Evolutionary conservation across 163 green algal genomes (phyloP).

Genomic region (Trebouxiophyceae sp.): DNA sequence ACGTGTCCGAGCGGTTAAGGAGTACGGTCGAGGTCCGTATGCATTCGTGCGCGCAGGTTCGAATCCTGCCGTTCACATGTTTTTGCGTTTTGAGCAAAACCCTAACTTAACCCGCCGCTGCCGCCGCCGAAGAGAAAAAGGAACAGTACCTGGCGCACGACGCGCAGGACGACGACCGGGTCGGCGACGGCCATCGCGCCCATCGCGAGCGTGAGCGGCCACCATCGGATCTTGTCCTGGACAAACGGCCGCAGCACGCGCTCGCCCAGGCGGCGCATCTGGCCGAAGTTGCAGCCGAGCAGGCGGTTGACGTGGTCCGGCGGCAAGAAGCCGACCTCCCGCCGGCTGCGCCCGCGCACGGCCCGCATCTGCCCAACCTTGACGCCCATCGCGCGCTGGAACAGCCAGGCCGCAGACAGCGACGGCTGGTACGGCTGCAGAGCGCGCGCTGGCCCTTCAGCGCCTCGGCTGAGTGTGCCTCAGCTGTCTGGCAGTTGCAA

Average conservation of each 20-base stretch:
- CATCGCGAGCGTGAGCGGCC: constrained; percentile 52
- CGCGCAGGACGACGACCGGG: constrained; percentile 13
- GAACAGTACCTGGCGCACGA: constrained; percentile 17
- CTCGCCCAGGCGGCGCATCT: constrained; percentile 52
- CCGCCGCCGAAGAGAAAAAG: too few relatives aligned
- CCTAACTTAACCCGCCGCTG: too few relatives aligned
- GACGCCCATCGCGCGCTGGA: constrained; percentile 72
- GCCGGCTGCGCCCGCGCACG: not conserved
- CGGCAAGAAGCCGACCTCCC: constrained; percentile 21
- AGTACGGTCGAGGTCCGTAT: not conserved
- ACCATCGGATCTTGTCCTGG: constrained; percentile 57
- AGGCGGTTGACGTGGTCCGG: constrained; percentile 50
- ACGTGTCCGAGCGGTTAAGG: too few relatives aligned
- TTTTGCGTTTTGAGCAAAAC: too few relatives aligned
- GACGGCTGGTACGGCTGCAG: too few relatives aligned
- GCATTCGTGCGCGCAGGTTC: too few relatives aligned
- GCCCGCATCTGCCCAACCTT: constrained; percentile 35
- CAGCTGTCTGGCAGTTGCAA: too few relatives aligned
- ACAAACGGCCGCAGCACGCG: constrained; percentile 54
- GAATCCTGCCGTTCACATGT: too few relatives aligned
- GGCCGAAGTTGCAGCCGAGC: constrained; percentile 56
- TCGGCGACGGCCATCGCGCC: constrained; percentile 47
- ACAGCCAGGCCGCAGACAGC: constrained; percentile 62
- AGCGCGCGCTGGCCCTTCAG: too few relatives aligned
- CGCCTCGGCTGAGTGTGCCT: too few relatives aligned